A percentile compares a stretch with the other conserved stretches of the same genome.
Conservation (phyloP, 176 grass and related monocot species). For the Microstegium vimineum region DNA sequence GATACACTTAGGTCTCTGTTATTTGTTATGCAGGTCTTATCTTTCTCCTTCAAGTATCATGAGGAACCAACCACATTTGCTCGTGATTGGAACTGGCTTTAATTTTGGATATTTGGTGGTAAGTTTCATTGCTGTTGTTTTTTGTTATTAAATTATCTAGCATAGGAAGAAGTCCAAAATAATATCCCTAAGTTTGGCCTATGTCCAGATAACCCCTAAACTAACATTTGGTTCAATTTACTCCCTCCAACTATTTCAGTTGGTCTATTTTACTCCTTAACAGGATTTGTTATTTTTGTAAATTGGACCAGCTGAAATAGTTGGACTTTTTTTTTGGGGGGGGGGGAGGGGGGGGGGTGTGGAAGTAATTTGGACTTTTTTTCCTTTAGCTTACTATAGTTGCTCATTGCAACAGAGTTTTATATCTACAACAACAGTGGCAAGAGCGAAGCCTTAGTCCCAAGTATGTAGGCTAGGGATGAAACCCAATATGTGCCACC, state of each 20-base stretch:
- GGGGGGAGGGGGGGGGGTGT: no score
- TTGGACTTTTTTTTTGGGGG: no score
- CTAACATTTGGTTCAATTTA: no score
- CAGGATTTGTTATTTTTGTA: no score
- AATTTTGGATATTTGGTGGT: constrained; percentile 96
- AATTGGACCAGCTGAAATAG: no score
- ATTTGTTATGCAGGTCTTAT: constrained; percentile 55
- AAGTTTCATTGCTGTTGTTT: constrained; percentile 22
- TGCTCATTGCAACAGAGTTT: neutral
- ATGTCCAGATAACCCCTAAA: no score
- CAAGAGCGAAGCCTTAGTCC: neutral
- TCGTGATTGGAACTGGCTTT: constrained; percentile 94
- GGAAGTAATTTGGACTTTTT: no score
- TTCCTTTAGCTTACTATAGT: neutral
- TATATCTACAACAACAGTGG: neutral
- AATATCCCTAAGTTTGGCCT: no score
- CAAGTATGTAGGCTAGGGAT: neutral
- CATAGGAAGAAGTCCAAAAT: no score
- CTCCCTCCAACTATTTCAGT: no score
- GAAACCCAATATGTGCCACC: no score
- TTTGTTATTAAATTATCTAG: neutral
- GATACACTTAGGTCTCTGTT: neutral
- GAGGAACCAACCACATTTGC: constrained; percentile 85
- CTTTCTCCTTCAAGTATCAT: constrained; percentile 93
- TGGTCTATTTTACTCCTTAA: no score